These are phyloP conservation scores for Moesziomyces sp. DNA, from an alignment of 1,284 basidiomycete species.

Conservation along the genomic window DNA sequence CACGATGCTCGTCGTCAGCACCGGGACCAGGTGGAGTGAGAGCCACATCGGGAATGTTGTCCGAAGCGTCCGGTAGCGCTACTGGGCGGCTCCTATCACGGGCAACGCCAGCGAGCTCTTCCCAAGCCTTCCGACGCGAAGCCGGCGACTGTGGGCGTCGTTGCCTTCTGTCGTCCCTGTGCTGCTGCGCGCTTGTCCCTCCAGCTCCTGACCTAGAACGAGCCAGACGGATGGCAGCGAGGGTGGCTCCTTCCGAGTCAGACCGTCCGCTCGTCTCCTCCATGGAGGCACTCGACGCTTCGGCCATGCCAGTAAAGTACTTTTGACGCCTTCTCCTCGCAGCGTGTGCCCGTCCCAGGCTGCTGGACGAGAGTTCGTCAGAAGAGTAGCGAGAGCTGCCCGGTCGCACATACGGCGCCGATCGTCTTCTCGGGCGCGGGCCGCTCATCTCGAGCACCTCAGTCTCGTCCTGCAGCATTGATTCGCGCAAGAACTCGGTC, in stretches of 20 bases:
- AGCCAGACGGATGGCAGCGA: conserved; percentile 8
- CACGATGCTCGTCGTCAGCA: not conserved
- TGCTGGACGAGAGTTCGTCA: conserved; percentile 33
- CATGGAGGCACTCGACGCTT: conserved; percentile 12
- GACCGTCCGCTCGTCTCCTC: conserved; percentile 21
- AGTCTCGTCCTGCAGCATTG: conserved; percentile 2
- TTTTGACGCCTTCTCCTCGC: conserved; percentile 7
- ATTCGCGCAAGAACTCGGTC: conserved; percentile 10
- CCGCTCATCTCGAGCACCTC: conserved; percentile 13
- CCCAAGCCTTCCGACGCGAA: conserved; percentile 8
- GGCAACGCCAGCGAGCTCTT: conserved; percentile 11
- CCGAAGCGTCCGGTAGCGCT: too few relatives aligned
- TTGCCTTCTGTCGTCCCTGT: not conserved
- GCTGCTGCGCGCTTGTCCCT: not conserved
- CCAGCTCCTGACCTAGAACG: not conserved
- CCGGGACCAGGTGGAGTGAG: not conserved
- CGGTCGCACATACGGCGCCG: conserved; percentile 19
- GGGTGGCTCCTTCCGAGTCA: conserved; percentile 15
- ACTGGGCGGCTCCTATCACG: not conserved
- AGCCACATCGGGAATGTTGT: not conserved
- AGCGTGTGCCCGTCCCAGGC: conserved; percentile 7
- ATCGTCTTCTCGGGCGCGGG: conserved; percentile 23
- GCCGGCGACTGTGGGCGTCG: not conserved
- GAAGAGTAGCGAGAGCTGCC: conserved; percentile 9
- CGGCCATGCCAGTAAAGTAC: conserved; percentile 20